Conservation (phyloP, 225 moss, liverwort and hornwort species). For the Polytrichum commune region DNA sequence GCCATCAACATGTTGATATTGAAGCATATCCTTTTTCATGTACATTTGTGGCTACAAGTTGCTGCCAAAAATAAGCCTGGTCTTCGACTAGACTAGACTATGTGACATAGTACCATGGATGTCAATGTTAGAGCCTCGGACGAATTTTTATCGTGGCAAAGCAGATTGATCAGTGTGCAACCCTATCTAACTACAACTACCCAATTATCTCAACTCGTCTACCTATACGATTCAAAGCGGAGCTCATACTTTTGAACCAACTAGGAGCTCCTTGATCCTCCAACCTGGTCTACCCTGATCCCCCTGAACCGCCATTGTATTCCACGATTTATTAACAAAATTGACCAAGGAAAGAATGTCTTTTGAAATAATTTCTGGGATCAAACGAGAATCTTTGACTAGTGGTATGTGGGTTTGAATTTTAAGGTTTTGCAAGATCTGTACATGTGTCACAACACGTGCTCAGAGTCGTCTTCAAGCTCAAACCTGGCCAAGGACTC, state of each 20-base stretch:
- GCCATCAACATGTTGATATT: not conserved
- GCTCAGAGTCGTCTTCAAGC: constrained; percentile 44
- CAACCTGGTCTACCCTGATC: constrained; percentile 6
- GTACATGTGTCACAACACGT: constrained; percentile 32
- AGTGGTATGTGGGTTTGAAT: not conserved
- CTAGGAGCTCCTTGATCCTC: not conserved
- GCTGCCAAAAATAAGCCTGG: constrained; percentile 26
- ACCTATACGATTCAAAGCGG: not conserved
- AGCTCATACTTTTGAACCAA: not conserved
- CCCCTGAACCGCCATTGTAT: constrained; percentile 12
- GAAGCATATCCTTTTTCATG: constrained; percentile 9
- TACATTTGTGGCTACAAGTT: constrained; percentile 38
- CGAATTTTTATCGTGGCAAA: constrained; percentile 18
- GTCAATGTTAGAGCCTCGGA: constrained; percentile 20
- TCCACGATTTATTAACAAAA: constrained; percentile 50
- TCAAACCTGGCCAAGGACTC: constrained; percentile 38
- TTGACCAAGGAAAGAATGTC: constrained; percentile 53
- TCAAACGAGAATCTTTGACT: constrained; percentile 22
- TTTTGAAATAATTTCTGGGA: constrained; percentile 40
- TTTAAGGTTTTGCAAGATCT: not conserved
- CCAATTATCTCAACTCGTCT: not conserved
- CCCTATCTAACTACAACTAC: not conserved
- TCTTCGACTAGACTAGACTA: constrained; percentile 19
- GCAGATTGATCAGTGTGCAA: constrained; percentile 3
- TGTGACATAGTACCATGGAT: constrained; percentile 24